Percentiles rank a stretch among this genome's conserved stretches.
Evolutionary conservation across 371 early-diverging fungal species (phyloP).

Genomic region (Zychaea mexicana): DNA sequence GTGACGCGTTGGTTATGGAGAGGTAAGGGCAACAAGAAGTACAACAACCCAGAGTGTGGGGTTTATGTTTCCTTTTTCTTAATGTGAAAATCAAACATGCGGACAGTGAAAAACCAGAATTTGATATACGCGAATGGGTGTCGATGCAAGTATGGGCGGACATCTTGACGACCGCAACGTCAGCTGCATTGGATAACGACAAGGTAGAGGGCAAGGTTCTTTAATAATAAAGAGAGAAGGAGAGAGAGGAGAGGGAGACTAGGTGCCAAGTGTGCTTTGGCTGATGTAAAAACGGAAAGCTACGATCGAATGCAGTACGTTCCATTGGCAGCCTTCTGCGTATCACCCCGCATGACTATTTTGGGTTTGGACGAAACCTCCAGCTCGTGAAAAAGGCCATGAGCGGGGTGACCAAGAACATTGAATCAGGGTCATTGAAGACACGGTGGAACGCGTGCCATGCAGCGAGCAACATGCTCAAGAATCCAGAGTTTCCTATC

Average conservation of each 20-base stretch:
- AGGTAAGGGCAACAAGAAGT: constrained; percentile 29
- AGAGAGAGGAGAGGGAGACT: not conserved
- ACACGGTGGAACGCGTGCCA: constrained; percentile 87
- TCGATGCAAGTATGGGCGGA: constrained; percentile 45
- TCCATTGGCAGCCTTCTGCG: constrained; percentile 72
- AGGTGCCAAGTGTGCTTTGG: not conserved
- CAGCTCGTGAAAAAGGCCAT: constrained; percentile 58
- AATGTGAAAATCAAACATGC: no score
- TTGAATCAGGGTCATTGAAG: constrained; percentile 67
- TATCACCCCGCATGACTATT: constrained; percentile 53
- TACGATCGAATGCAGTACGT: constrained; percentile 74
- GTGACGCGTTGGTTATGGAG: constrained; percentile 63
- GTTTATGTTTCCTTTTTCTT: not conserved
- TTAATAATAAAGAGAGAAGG: not conserved
- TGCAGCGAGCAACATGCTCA: constrained; percentile 68
- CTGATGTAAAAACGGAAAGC: constrained; percentile 22
- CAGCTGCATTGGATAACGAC: constrained; percentile 72
- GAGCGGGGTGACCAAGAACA: constrained; percentile 61
- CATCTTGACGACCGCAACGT: constrained; percentile 50
- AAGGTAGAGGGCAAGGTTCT: constrained; percentile 56
- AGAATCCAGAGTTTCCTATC: constrained; percentile 64
- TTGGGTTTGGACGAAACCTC: constrained; percentile 50
- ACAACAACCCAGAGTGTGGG: not conserved
- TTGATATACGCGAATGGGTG: constrained; percentile 38
- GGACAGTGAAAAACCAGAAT: constrained; percentile 29